phyloP scores from a whole-genome alignment of 2,329 filamentous ascomycete species.

The Sarocladiaceae sp. region DNA sequence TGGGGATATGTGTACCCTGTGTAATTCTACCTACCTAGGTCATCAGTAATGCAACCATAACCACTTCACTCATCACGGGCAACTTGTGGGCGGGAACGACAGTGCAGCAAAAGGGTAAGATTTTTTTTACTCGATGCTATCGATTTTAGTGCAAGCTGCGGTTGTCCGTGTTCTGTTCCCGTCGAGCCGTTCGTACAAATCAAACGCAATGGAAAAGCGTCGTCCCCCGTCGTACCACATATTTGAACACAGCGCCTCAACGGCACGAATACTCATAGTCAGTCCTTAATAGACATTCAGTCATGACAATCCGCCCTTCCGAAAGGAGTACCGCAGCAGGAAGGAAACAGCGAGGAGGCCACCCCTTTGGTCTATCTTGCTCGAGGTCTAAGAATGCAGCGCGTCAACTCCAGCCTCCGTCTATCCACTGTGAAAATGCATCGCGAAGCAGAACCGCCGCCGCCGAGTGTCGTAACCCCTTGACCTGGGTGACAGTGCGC shows the following conservation, averaged over 20 bases:
- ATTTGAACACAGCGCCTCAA: conserved; percentile 7
- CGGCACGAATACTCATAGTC: conserved; percentile 7
- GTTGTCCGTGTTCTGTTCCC: neutral
- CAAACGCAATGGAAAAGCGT: conserved; percentile 9
- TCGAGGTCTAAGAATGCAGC: conserved; percentile 32
- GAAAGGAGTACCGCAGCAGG: conserved; percentile 17
- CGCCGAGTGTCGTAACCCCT: conserved; percentile 5
- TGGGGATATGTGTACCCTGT: no score
- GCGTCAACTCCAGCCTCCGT: conserved; percentile 29
- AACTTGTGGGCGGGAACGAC: no score
- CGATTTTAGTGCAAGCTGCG: neutral
- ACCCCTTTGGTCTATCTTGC: conserved; percentile 29
- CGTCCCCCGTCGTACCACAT: conserved; percentile 7
- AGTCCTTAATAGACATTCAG: conserved; percentile 8
- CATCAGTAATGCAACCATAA: no score
- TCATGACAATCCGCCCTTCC: conserved; percentile 7
- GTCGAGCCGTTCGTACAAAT: conserved; percentile 6
- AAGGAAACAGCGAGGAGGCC: conserved; percentile 19
- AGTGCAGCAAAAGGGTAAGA: no score
- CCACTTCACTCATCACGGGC: no score
- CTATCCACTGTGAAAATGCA: conserved; percentile 31
- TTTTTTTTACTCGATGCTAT: conserved; percentile 2
- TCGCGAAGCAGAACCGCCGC: conserved; percentile 23
- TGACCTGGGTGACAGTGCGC: neutral
- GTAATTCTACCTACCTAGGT: no score